Conservation (phyloP, 129 eudicot species). For the Arctium minus region DNA sequence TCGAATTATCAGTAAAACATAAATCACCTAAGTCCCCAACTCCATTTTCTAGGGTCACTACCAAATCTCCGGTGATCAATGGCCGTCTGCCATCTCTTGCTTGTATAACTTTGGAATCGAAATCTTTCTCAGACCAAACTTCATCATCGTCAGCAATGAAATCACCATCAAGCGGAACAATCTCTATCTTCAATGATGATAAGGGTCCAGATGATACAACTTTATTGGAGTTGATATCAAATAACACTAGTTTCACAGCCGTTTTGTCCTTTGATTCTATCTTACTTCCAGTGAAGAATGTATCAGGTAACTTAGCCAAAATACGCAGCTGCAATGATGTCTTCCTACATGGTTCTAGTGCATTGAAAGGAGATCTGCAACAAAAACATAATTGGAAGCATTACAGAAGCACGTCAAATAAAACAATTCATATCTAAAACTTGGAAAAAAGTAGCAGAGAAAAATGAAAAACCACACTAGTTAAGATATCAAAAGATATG, state of each 20-base stretch:
- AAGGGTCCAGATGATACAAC: slow-evolving; percentile 52
- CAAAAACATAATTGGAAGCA: slow-evolving; percentile 1
- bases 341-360: slow-evolving; percentile 24
- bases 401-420: background rate
- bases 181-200: slow-evolving; percentile 54
- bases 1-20: slow-evolving; percentile 83
- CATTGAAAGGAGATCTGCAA: slow-evolving; percentile 33
- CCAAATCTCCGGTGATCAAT: slow-evolving; percentile 64
- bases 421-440: too few species aligned
- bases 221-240: slow-evolving; percentile 41
- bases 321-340: slow-evolving; percentile 52
- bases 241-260: slow-evolving; percentile 39
- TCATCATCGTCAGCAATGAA: slow-evolving; percentile 51
- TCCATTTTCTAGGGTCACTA: slow-evolving; percentile 47
- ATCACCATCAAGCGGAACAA: slow-evolving; percentile 74
- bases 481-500: too few species aligned
- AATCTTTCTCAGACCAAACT: slow-evolving; percentile 63
- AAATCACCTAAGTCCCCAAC: slow-evolving; percentile 63
- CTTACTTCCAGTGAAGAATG: slow-evolving; percentile 52
- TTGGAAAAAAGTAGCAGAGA: too few species aligned
- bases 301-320: slow-evolving; percentile 40
- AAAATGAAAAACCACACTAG: too few species aligned
- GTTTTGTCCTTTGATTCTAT: slow-evolving; percentile 36
- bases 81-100: slow-evolving; percentile 87
- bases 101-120: slow-evolving; percentile 34